phyloP scores from a whole-genome alignment of 2,329 filamentous ascomycete species.

The Fusarium subglutinans region DNA sequence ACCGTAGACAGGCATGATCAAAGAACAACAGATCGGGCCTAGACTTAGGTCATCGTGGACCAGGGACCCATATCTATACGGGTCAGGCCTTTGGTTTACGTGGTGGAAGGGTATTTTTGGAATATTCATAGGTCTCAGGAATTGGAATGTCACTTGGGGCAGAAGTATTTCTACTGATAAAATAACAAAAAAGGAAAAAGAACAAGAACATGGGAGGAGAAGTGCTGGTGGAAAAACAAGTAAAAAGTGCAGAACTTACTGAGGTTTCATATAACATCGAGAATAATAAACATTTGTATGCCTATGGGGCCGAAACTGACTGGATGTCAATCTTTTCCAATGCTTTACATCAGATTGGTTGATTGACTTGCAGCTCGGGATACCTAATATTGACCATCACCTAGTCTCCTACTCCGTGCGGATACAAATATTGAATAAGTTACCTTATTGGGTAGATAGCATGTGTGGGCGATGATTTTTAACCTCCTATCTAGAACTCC shows the following conservation, averaged over 20 bases:
- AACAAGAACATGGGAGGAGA: background rate
- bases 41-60: conserved; percentile 6
- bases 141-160: background rate
- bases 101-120: conserved; percentile 28
- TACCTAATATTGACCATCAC: background rate
- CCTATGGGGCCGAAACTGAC: background rate
- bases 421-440: background rate
- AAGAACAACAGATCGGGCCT: background rate
- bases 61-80: conserved; percentile 3
- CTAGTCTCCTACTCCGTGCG: background rate
- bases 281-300: conserved; percentile 1
- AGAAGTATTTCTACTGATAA: background rate
- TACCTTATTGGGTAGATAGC: background rate
- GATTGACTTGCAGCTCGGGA: background rate
- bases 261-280: background rate
- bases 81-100: background rate
- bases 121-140: background rate
- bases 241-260: background rate
- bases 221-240: background rate
- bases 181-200: background rate
- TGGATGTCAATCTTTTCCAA: conserved; percentile 13
- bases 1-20: background rate
- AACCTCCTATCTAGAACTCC: background rate
- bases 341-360: background rate
- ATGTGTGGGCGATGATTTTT: background rate